Evolutionary conservation across 2,329 filamentous ascomycete species (phyloP).

Genomic region (Xylogone sp.): DNA sequence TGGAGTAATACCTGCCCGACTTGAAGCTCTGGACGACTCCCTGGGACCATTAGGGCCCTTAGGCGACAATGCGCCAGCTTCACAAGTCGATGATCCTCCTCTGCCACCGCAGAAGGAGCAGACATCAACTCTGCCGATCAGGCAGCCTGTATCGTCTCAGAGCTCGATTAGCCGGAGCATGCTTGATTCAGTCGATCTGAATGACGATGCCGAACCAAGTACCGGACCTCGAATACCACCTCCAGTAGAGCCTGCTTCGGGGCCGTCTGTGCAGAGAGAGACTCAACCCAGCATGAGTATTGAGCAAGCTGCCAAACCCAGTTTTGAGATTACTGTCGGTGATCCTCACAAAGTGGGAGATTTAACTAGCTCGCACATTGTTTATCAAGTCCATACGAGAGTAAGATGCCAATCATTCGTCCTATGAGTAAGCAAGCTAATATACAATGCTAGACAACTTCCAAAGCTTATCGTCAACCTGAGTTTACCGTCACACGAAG

Average conservation of each 20-base stretch:
- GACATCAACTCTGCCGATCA: conserved; percentile 55
- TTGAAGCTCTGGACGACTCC: conserved; percentile 71
- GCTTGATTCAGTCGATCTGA: conserved; percentile 66
- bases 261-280: conserved; percentile 46
- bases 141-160: conserved; percentile 38
- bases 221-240: conserved; percentile 61
- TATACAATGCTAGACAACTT: conserved; percentile 65
- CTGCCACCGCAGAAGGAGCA: conserved; percentile 66
- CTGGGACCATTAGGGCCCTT: conserved; percentile 73
- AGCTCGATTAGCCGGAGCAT: conserved; percentile 44
- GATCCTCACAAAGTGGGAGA: conserved; percentile 98
- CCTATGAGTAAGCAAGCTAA: conserved; percentile 11
- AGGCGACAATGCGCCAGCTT: conserved; percentile 39
- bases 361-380: conserved; percentile 93
- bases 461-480: conserved; percentile 88
- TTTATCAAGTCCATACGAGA: conserved; percentile 93
- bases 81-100: conserved; percentile 55
- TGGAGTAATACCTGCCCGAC: conserved; percentile 71
- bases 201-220: conserved; percentile 55
- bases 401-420: conserved; percentile 40
- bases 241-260: conserved; percentile 55
- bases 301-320: conserved; percentile 90
- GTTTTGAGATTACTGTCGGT: conserved; percentile 85
- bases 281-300: conserved; percentile 78
- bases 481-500: conserved; percentile 92